phyloP scores from a whole-genome alignment of 768 basidiomycete genomes.

The Ramaria sp. region DNA sequence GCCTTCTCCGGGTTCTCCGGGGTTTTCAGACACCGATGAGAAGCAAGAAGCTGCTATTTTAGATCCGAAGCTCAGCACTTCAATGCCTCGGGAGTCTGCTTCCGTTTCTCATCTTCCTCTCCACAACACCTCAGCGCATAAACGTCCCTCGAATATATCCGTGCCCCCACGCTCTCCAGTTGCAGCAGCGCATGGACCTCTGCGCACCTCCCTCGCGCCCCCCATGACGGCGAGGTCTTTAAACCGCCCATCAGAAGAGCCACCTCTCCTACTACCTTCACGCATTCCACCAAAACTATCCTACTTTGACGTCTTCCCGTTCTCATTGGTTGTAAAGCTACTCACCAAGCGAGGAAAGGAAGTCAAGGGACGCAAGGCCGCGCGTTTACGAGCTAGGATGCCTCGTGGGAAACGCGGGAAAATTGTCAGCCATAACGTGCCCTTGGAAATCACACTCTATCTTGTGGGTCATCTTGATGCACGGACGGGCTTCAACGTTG shows the following conservation, averaged over 20 bases:
- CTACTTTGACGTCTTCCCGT: conserved; percentile 58
- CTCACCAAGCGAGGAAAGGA: conserved; percentile 38
- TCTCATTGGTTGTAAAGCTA: conserved; percentile 43
- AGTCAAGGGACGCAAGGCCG: conserved; percentile 54
- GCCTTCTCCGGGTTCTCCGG: conserved; percentile 2
- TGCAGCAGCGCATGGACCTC: not conserved
- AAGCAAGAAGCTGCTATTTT: not conserved
- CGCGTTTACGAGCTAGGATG: conserved; percentile 41
- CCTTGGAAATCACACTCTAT: conserved; percentile 60
- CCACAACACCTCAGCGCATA: not conserved
- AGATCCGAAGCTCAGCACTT: not conserved
- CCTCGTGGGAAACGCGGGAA: not conserved
- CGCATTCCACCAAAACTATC: conserved; percentile 48
- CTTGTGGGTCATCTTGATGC: conserved; percentile 29
- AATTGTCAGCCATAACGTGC: conserved; percentile 45
- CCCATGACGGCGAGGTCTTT: not conserved
- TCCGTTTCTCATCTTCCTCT: conserved; percentile 39
- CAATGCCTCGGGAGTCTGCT: conserved; percentile 19
- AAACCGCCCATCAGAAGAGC: conserved; percentile 28
- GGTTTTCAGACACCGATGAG: not conserved
- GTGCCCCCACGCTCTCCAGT: not conserved
- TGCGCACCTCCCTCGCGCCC: not conserved
- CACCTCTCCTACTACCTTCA: conserved; percentile 39
- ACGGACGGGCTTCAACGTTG: not conserved
- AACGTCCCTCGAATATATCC: not conserved